Evolutionary conservation across 768 basidiomycete species (phyloP), one percentile per base, ranked within the genome.

Genomic region (Lentinula sp.): DNA sequence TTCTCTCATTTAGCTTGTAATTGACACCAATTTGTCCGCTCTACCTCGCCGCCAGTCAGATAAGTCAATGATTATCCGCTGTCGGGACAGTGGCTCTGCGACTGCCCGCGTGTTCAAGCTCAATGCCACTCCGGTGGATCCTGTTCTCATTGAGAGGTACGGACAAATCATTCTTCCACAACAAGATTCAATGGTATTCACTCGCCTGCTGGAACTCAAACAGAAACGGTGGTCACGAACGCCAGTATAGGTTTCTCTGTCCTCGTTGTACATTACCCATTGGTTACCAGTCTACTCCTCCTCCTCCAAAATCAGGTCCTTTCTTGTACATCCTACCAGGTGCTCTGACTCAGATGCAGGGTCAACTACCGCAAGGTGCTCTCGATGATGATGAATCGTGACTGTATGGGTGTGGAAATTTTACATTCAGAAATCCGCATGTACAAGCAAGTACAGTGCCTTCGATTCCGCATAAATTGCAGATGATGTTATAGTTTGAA

Each of bases 301-400:
- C 89, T 0, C 92, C 93, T 37, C 78, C 80, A 46, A 93, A 91
- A 73, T 83, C 85, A 2, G 87, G 83, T 2, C 85, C 90, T 1
- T 95, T 86, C 72, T 67, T 95, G 41, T 96, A 95, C 70, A 84
- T 95, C 59, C 66, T 92, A 53, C 78, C 84, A 50, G 94, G 94
- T 4, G 88, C 91, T 16, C 79, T 96, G 61, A 93, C 91, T n/a
- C 90, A 90, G 68, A 76, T 88, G 65, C 94, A 96, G 77, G 94
- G 94, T 37, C 87, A 93, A 68, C 74, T 94, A 36, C 94, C 94
- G 9, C 73, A 80, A 50, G 91, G 92, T 64, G 94, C 94, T 6
- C 93, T 95, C 68, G 86, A 88, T 54, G 79, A 82, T 43, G 78
- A 79, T 67, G 81, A 81, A 63, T 69, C 63, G 9, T 23, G 20